Percentiles rank a stretch among this genome's conserved stretches.
phyloP scores from a whole-genome alignment of 2,329 filamentous ascomycete species.

The Colletotrichum sp. region DNA sequence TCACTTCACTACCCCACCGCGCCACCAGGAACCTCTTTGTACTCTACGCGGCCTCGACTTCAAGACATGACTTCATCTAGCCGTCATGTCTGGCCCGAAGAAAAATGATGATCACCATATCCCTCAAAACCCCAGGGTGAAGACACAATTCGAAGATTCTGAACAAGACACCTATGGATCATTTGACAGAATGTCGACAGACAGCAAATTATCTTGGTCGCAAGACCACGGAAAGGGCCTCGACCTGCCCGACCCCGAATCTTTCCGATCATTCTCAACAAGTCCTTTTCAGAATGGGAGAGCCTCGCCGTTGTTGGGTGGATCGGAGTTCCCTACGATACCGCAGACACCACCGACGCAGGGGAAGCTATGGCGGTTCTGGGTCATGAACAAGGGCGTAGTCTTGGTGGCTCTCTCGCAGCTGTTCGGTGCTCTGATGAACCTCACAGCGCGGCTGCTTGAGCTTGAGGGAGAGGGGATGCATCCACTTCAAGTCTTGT shows the following conservation, averaged over 20 bases:
- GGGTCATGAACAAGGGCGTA: conserved; percentile 71
- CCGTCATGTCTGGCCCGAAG: conserved; percentile 24
- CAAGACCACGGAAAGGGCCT: conserved; percentile 17
- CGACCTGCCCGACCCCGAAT: conserved; percentile 32
- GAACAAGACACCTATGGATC: conserved; percentile 27
- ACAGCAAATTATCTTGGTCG: conserved; percentile 26
- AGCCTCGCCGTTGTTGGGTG: conserved; percentile 25
- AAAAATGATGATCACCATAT: conserved; percentile 23
- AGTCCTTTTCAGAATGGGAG: conserved; percentile 38
- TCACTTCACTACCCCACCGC: background rate
- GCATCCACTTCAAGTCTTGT: conserved; percentile 85
- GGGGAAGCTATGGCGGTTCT: conserved; percentile 48
- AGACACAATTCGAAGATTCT: conserved; percentile 26
- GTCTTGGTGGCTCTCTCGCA: conserved; percentile 77
- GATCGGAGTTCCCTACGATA: conserved; percentile 23
- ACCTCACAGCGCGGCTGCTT: conserved; percentile 77
- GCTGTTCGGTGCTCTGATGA: conserved; percentile 86
- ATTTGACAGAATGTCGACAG: conserved; percentile 29
- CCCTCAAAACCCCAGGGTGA: conserved; percentile 25
- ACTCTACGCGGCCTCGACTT: background rate
- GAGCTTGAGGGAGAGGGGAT: conserved; percentile 75
- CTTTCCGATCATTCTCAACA: conserved; percentile 42
- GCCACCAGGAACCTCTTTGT: background rate
- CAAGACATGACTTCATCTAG: conserved; percentile 1
- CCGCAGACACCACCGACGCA: conserved; percentile 9